Base-by-base conservation (phyloP, 768 basidiomycete species). In the Rhizopogon roseolus region DNA sequence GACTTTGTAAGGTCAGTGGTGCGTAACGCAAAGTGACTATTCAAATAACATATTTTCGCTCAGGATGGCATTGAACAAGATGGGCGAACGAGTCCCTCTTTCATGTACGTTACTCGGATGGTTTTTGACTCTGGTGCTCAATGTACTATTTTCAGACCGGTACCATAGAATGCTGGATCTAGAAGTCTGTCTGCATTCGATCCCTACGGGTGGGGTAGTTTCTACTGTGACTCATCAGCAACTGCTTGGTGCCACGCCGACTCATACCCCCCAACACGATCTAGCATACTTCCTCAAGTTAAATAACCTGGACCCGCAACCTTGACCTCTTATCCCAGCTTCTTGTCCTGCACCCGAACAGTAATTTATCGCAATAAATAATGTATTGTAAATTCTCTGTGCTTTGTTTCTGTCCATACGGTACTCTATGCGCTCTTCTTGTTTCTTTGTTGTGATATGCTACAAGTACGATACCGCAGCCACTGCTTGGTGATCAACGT, bases 11-110 rank as follows among this genome's bases (percentile, higher is more conserved):
- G 79, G 86, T 86, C 46, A 46, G 82, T 72, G 43, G 50, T 28
- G 5, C 27, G 14, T 14, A 25, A 42, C 19, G 17, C 34, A 16
- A 10, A 19, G 7, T 37, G 28, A 7, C 27, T 38, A 19, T 17
- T 6, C 27, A 25, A 10, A 52, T 39, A 41, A 44, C 41, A 45
- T 39, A 34, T 17, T 34, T 34, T 34, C 45, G 48, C 44, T 37
- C 52, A 88, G 86, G 34, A 71, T 73, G 36, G 83, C 85, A 2
- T 76, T 89, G 22, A 67, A 70, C 10, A 82, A 80, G 59, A 76
- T 88, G 56, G 86, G 86, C 0, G 79, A 84, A 60, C 80, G 82
- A 16, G 76, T 88, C 40, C 86, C 87, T 25, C 71, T 90, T 52
- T 84, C 86, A 4, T 76, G 76, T 76, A 55, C 57, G 74, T 68